Evolutionary conservation across 2,329 filamentous ascomycete species (phyloP), one percentile per base, ranked within the genome.

Genomic region (Pestalotiopsis sp.): DNA sequence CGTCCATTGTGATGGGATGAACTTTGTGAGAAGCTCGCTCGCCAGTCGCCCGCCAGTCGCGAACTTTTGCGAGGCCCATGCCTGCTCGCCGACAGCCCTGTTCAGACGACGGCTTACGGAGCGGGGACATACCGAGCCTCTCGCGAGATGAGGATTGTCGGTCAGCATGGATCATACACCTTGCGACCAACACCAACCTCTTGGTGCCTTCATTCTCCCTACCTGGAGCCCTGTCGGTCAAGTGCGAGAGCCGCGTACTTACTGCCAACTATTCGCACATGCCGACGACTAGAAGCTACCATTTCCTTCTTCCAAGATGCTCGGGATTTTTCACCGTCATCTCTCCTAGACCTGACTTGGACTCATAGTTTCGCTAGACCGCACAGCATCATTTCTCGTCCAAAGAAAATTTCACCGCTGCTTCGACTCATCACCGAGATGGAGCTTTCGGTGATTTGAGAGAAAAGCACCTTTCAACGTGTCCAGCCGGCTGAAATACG

Each of bases 91-190:
- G 27, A 27, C 57, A 59, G 57, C 57, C 57, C 25, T 23, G 57
- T 27, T 36, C 27, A 59, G 57, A 59, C 17, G 57, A 27, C 57
- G 23, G 23, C 57, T 59, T 36, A 36, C 59, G 5, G 31, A 62
- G 59, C 38, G 59, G 59, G 36, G 59, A 62, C 38, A 36, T 39
- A 14, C 14, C 59, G 17, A 20, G 20, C 45, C 45, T 52, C 45
- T 52, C 45, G 45, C 45, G 59, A 62, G 31, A 62, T 62, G 59
- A 62, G n/a, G 59, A 62, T 62, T 62, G 59, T 62, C 59, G 59
- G 36, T 62, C 27, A 62, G 36, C 45, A 52, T 52, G 45, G 45
- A 52, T 52, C 17, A 31, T 14, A 39, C 59, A 39, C 31, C 59
- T 62, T 36, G 27, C 59, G 25, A 62, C 59, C 45, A 12, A 62